Conservation (phyloP, 805 yeast species). For the Ogataea paradorogensis region DNA sequence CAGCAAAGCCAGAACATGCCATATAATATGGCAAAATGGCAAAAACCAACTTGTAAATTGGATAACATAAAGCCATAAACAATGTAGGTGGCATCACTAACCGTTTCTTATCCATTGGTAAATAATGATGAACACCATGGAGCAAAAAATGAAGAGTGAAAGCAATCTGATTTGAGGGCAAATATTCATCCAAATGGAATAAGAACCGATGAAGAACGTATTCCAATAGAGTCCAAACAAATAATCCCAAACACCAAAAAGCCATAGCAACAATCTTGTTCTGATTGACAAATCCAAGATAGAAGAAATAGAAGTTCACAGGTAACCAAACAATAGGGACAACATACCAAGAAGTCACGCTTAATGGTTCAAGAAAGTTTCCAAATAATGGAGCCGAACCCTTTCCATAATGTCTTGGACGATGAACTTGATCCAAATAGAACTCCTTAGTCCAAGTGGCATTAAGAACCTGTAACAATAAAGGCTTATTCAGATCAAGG, state of each 20-base stretch:
- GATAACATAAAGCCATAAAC: constrained; percentile 66
- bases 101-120: constrained; percentile 94
- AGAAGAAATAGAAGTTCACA: constrained; percentile 60
- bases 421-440: constrained; percentile 92
- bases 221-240: constrained; percentile 91
- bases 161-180: constrained; percentile 76
- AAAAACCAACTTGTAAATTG: constrained; percentile 80
- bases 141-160: constrained; percentile 83
- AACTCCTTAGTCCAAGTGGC: constrained; percentile 81
- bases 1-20: constrained; percentile 93
- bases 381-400: constrained; percentile 97
- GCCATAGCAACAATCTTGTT: constrained; percentile 46
- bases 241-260: constrained; percentile 76
- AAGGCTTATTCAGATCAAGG: constrained; percentile 79
- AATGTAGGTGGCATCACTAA: constrained; percentile 96
- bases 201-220: constrained; percentile 84
- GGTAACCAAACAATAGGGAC: constrained; percentile 90
- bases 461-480: constrained; percentile 74
- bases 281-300: constrained; percentile 52
- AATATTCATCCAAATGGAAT: constrained; percentile 84
- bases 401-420: constrained; percentile 97
- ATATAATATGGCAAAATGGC: constrained; percentile 69
- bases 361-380: constrained; percentile 86
- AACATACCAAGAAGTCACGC: constrained; percentile 92
- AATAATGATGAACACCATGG: constrained; percentile 95